Evolutionary conservation across 768 basidiomycete species (phyloP).

Genomic region (Boletus subparvulus): DNA sequence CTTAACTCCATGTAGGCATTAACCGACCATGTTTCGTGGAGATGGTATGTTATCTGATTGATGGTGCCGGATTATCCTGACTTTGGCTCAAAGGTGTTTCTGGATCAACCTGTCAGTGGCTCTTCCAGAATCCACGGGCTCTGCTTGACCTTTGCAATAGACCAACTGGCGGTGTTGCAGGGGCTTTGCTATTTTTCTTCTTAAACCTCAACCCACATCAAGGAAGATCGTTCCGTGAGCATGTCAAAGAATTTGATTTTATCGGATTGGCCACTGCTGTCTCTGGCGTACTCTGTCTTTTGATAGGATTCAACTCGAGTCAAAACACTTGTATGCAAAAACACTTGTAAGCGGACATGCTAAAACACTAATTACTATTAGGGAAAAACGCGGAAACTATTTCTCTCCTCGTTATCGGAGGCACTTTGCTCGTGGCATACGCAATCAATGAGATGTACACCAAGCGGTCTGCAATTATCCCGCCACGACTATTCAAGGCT

Average conservation of each 20-base stretch:
- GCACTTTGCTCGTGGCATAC: constrained; percentile 28
- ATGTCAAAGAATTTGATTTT: constrained; percentile 40
- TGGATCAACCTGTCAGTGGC: constrained; percentile 35
- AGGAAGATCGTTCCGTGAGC: constrained; percentile 30
- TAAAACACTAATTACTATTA: constrained; percentile 7
- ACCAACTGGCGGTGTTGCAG: constrained; percentile 38
- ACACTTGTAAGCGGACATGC: neutral
- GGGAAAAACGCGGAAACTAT: constrained; percentile 36
- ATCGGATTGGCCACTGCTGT: constrained; percentile 38
- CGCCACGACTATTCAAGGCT: constrained; percentile 39
- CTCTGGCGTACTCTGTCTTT: constrained; percentile 36
- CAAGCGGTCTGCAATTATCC: constrained; percentile 37
- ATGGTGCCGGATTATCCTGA: neutral
- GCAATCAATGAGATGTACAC: constrained; percentile 37
- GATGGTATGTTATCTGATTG: constrained; percentile 33
- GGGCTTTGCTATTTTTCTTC: constrained; percentile 33
- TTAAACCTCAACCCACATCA: constrained; percentile 38
- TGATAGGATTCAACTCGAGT: constrained; percentile 40
- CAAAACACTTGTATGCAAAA: constrained; percentile 31
- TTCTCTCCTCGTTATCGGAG: constrained; percentile 37
- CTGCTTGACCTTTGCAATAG: constrained; percentile 16
- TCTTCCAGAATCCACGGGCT: neutral
- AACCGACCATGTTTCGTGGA: constrained; percentile 39
- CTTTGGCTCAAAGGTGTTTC: constrained; percentile 31
- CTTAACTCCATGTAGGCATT: constrained; percentile 23